Evolutionary conservation across 805 yeast species (phyloP).

Genomic region (Saccharomyces kudriavzevii): DNA sequence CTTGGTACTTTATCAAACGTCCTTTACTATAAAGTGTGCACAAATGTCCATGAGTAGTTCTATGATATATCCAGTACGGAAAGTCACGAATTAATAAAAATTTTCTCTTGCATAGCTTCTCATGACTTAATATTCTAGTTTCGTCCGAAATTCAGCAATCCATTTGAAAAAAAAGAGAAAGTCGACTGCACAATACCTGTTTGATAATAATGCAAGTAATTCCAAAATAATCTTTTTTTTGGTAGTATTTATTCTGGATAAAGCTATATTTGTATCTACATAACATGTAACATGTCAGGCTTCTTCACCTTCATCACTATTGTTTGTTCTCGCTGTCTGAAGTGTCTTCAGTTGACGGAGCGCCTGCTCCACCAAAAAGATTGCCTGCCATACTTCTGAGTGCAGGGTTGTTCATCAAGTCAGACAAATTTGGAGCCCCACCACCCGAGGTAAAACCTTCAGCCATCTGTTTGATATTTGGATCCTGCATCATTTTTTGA

Average conservation of each 20-base stretch:
- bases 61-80: background rate
- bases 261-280: background rate
- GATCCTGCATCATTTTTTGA: constrained; percentile 67
- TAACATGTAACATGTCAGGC: background rate
- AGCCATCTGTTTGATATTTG: constrained; percentile 79
- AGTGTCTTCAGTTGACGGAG: constrained; percentile 1
- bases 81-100: background rate
- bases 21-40: background rate
- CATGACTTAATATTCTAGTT: background rate
- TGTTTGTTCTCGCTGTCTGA: background rate
- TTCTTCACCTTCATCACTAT: background rate
- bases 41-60: background rate
- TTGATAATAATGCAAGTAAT: background rate
- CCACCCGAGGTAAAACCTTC: constrained; percentile 63
- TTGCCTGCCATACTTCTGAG: constrained; percentile 62
- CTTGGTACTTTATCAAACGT: background rate
- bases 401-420: constrained; percentile 75
- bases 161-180: background rate
- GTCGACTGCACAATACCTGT: background rate
- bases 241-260: background rate
- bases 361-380: constrained; percentile 50
- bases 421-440: constrained; percentile 53
- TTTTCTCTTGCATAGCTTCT: background rate
- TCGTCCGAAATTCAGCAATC: background rate
- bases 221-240: background rate